phyloP scores from a whole-genome alignment of 495 filamentous ascomycete species.

The Lasiosphaeriaceae sp. region DNA sequence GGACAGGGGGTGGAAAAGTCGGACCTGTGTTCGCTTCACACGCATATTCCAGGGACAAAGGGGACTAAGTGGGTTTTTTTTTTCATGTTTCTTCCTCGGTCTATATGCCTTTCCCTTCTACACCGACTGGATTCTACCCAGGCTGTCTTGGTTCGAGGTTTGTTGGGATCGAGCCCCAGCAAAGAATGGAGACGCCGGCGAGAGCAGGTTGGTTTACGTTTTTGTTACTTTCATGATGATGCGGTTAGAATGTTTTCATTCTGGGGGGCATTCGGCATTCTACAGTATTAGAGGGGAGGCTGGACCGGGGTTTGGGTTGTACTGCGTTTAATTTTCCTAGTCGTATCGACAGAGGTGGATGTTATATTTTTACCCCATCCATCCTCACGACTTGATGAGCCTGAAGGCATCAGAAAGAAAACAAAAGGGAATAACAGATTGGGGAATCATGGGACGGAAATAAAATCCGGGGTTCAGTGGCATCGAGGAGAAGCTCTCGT shows the following conservation, averaged over 20 bases:
- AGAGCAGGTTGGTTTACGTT: background rate
- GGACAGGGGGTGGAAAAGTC: conserved; percentile 25
- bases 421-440: background rate
- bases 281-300: conserved; percentile 15
- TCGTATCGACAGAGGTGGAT: conserved; percentile 9
- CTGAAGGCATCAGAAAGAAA: background rate
- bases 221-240: conserved; percentile 8
- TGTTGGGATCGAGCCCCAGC: no score
- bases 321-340: conserved; percentile 12
- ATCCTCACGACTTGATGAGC: conserved; percentile 29
- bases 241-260: conserved; percentile 15
- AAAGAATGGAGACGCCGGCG: no score
- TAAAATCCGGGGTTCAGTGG: background rate
- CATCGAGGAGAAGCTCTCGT: no score
- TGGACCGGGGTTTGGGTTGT: conserved; percentile 7
- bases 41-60: conserved; percentile 15
- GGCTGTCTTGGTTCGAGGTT: background rate
- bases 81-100: background rate
- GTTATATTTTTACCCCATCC: conserved; percentile 12
- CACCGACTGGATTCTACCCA: background rate
- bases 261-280: conserved; percentile 5
- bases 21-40: conserved; percentile 12
- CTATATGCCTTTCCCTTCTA: conserved; percentile 10
- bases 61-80: conserved; percentile 9
- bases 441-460: background rate